Evolutionary conservation across 1,139 yeast genomes (phyloP), one percentile per base, ranked within the genome.

Genomic region (Hanseniaspora uvarum): DNA sequence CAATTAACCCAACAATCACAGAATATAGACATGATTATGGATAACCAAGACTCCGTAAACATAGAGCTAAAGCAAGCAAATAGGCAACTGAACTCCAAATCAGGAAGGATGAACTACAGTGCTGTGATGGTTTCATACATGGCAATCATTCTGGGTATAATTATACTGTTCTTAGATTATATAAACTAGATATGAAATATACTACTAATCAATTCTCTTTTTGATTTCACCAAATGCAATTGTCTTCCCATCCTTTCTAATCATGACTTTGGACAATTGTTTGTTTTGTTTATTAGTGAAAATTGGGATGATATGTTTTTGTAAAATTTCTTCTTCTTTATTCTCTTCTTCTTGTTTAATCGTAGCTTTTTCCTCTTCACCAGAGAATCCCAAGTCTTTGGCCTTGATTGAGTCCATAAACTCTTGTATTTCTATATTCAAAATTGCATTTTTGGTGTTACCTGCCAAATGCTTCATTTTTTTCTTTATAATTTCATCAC

Each of bases 191-290:
- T 16, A 6, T 5, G 8, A n/a, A 18, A 7, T n/a, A 14, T 26
- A 26, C 7, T 4, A n/a, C 37, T 19, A 56, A 46, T 36, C 47
- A 41, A 49, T 33, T 41, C 53, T 49, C 38, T 67, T 67, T 19
- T 65, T 55, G 40, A 82, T 80, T 1, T 73, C 74, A 30, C 97
- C 97, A 0, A 96, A 96, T 10, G 95, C 97, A 49, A 92, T 77
- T 0, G 96, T 87, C 30, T 73, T 65, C 2, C 97, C 96, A 61
- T 86, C 95, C 61, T 83, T 80, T 63, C 98, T 80, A 46, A 92
- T 68, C 7, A 94, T 92, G 24, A 92, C 72, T 61, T 96, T 76
- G 1, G 96, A 95, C 48, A 92, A 70, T 40, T 78, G 78, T 60
- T 75, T 75, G 63, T 81, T 80, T 48, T 81, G 78, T 12, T 69